Base-by-base conservation (phyloP, 2,329 filamentous ascomycete species). In the Podosphaera fusca region DNA sequence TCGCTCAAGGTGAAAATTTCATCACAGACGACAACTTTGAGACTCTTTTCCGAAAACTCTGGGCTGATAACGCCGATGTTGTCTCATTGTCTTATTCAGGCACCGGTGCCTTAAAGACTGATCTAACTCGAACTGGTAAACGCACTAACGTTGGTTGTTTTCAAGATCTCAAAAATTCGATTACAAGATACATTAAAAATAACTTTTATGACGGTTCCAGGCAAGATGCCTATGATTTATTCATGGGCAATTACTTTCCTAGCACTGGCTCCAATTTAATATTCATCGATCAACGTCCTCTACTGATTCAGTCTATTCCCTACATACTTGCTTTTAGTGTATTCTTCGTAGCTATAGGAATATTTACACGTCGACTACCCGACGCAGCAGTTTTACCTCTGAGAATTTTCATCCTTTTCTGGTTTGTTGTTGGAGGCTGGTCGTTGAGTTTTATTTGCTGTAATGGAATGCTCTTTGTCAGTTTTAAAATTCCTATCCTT, bases 21-120 rank as follows among this genome's bases (percentile, higher is more conserved):
- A 81, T 82, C 47, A 73, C 76, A 58, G 85, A 88, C 64, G 87
- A 95, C 65, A 79, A 76, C 0, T 98, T 98, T 67, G 89, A 95
- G 69, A 75, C 84, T 64, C 73, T 96, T 58, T 98, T 96, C 79
- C 87, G 92, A 63, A 96, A 96, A 70, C 76, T 96, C 14, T 98
- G 92, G 92, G 92, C 92, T 35, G 92, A 98, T 71, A 98, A 98
- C 66, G 92, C 94, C 57, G 92, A 98, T 68, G 84, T 94, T 31
- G 89, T 98, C 38, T 94, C 89, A 21, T 84, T 80, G 63, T 83
- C 87, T 0, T 98, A 98, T 70, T 92, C 92, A 0, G 92, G 92
- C 57, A 98, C 94, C 0, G 94, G 92, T 2, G 92, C 92, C 55
- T 80, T 98, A 73, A 98, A 98, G 77, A 98, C 92, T 0, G 94